phyloP scores from a whole-genome alignment of 805 yeast species.

The Suhomyces kilbournensis region DNA sequence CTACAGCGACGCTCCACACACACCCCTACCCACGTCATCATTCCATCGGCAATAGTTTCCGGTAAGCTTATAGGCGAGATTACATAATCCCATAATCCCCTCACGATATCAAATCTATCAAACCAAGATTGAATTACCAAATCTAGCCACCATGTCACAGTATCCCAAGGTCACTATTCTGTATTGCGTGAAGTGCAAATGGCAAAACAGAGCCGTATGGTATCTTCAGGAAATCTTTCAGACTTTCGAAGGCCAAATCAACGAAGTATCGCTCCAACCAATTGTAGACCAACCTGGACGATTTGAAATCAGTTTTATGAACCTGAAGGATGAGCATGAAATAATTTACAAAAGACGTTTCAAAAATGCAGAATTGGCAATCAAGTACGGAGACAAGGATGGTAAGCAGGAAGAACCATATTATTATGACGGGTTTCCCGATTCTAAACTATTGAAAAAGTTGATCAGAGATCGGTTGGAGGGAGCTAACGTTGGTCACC shows the following conservation, averaged over 20 bases:
- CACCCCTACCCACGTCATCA: no score
- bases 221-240: conserved; percentile 80
- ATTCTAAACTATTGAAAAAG: conserved; percentile 73
- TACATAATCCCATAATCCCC: neutral
- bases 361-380: conserved; percentile 28
- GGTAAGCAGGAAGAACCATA: conserved; percentile 24
- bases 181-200: conserved; percentile 80
- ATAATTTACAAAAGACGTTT: conserved; percentile 57
- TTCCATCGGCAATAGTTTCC: neutral
- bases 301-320: conserved; percentile 12
- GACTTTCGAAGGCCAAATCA: conserved; percentile 65
- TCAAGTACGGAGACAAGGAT: conserved; percentile 14
- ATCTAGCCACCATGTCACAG: neutral
- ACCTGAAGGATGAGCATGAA: conserved; percentile 1
- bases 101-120: neutral
- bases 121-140: neutral
- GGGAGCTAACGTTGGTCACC: conserved; percentile 67
- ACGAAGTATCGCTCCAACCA: conserved; percentile 24
- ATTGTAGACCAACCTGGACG: conserved; percentile 21
- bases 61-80: neutral
- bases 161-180: conserved; percentile 66
- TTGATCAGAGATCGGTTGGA: conserved; percentile 57
- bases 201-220: conserved; percentile 90
- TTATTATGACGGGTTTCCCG: conserved; percentile 76
- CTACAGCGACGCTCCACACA: no score